Evolutionary conservation across 192 early-diverging fungal genomes (phyloP).

Genomic region (Geranomyces variabilis): DNA sequence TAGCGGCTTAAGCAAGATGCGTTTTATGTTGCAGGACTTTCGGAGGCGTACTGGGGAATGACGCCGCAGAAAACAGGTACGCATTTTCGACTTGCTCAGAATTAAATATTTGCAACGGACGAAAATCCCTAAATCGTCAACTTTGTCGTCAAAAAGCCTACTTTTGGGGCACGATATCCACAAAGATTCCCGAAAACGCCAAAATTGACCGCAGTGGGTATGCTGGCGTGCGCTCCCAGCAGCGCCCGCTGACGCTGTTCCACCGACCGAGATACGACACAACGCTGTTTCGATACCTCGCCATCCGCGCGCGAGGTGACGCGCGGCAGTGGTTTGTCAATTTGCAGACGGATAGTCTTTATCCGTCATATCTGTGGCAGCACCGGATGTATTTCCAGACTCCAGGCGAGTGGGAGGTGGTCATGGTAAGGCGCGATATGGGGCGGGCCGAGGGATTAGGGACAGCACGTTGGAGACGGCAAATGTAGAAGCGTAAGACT

Average conservation of each 20-base stretch:
- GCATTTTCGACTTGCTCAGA: conserved; percentile 1
- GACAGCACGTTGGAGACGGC: neutral
- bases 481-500: neutral
- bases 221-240: conserved; percentile 84
- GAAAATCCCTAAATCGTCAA: neutral
- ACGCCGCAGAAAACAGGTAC: conserved; percentile 62
- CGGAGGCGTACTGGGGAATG: conserved; percentile 75
- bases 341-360: conserved; percentile 81
- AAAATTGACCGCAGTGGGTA: conserved; percentile 85
- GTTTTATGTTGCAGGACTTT: conserved; percentile 55
- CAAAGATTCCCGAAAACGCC: conserved; percentile 72
- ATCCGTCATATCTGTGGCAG: conserved; percentile 88
- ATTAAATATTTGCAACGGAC: conserved; percentile 9
- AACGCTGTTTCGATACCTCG: conserved; percentile 81
- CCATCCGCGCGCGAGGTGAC: conserved; percentile 80
- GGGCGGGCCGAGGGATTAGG: neutral
- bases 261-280: conserved; percentile 83
- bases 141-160: neutral
- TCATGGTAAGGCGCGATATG: conserved; percentile 66
- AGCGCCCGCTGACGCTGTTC: conserved; percentile 70
- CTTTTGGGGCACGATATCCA: conserved; percentile 83
- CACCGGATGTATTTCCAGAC: conserved; percentile 85
- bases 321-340: conserved; percentile 91
- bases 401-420: conserved; percentile 90
- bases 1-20: neutral